Percentiles rank a stretch among this genome's conserved stretches.
phyloP scores from a whole-genome alignment of 2,329 filamentous ascomycete genomes.

The Botrytis deweyae region DNA sequence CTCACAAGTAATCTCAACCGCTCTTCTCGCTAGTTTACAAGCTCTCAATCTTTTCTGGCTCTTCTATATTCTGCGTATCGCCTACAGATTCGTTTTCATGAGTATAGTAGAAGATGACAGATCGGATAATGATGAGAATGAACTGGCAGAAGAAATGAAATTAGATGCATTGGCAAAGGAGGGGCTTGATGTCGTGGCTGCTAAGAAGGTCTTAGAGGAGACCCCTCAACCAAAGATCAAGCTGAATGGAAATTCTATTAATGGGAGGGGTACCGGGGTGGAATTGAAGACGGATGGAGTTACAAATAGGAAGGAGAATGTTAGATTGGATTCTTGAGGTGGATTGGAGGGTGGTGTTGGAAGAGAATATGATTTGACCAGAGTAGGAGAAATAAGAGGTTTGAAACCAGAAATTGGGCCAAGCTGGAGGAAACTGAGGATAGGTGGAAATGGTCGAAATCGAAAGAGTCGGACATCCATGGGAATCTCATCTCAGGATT shows the following conservation, averaged over 20 bases:
- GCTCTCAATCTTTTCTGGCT: slow-evolving; percentile 79
- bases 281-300: slow-evolving; percentile 21
- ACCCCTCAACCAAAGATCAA: slow-evolving; percentile 12
- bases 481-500: neutral
- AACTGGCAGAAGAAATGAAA: slow-evolving; percentile 25
- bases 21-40: slow-evolving; percentile 65
- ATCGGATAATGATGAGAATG: slow-evolving; percentile 63
- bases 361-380: neutral
- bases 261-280: slow-evolving; percentile 20
- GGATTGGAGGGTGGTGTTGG: too few species aligned
- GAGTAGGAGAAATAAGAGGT: neutral
- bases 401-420: neutral
- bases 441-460: neutral
- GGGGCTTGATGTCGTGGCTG: slow-evolving; percentile 16
- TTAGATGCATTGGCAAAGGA: slow-evolving; percentile 20
- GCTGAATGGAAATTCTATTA: slow-evolving; percentile 24
- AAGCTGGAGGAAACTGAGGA: neutral
- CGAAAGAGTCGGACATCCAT: neutral
- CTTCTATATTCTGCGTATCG: slow-evolving; percentile 72
- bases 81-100: slow-evolving; percentile 65
- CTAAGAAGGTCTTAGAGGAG: neutral
- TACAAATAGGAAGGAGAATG: slow-evolving; percentile 26
- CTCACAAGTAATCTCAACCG: slow-evolving; percentile 65
- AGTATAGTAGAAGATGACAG: slow-evolving; percentile 66
- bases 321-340: neutral